Percentiles rank a stretch among this genome's conserved stretches.
Evolutionary conservation across 306 rosid genomes (phyloP).

Genomic region (Hippophae tibetana): DNA sequence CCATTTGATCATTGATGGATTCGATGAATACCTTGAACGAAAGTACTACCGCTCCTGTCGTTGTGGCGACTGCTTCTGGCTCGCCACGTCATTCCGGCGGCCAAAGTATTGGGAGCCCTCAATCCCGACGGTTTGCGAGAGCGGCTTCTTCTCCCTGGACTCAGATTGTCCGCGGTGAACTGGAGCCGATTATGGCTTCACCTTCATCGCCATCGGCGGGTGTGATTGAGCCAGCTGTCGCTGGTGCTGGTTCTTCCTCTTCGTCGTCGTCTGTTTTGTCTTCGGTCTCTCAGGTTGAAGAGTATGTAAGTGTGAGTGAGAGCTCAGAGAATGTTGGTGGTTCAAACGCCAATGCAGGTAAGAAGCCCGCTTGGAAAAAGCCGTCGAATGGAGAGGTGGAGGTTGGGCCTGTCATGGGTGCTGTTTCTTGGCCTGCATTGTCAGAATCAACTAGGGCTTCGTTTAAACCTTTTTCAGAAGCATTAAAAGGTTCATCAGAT

Average conservation of each 20-base stretch:
- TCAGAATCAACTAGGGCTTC: conserved; percentile 49
- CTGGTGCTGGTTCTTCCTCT: conserved; percentile 6
- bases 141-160: conserved; percentile 40
- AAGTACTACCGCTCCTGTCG: conserved; percentile 12
- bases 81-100: conserved; percentile 34
- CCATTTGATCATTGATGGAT: conserved; percentile 29
- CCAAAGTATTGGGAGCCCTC: conserved; percentile 24
- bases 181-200: conserved; percentile 35
- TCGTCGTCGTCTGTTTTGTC: conserved; percentile 21
- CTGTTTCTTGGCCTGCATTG: conserved; percentile 60
- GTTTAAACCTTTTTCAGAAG: conserved; percentile 40
- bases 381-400: conserved; percentile 48
- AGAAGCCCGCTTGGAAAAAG: conserved; percentile 71
- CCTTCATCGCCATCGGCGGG: conserved; percentile 24
- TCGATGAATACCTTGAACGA: conserved; percentile 17
- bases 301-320: conserved; percentile 25
- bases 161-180: conserved; percentile 49
- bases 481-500: conserved; percentile 43
- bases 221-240: conserved; percentile 24
- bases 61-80: conserved; percentile 17
- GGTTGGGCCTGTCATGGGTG: conserved; percentile 58
- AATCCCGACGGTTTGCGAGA: conserved; percentile 31
- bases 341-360: conserved; percentile 28
- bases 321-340: conserved; percentile 28
- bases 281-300: conserved; percentile 25